A percentile compares a stretch with the other conserved stretches of the same genome.
Evolutionary conservation across 768 basidiomycete species (phyloP).

Genomic region (Mycena olivaceomarginata): DNA sequence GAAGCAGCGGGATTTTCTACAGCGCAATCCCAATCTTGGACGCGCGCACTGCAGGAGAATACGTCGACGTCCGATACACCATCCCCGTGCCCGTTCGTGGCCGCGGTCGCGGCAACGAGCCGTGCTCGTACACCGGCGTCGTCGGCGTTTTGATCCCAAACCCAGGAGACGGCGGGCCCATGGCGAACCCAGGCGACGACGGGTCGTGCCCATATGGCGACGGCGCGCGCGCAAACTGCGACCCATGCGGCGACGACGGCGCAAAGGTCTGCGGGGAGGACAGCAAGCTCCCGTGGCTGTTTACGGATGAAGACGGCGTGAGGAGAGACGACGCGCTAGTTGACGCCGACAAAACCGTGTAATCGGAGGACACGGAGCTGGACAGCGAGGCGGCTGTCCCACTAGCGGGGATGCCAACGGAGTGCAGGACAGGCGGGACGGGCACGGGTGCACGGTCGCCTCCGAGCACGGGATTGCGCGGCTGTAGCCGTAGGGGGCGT

Average conservation of each 20-base stretch:
- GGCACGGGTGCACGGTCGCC: slow-evolving; percentile 44
- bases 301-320: slow-evolving; percentile 23
- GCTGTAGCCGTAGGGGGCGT: slow-evolving; percentile 40
- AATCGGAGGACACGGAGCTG: slow-evolving; percentile 18
- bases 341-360: slow-evolving; percentile 25
- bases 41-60: slow-evolving; percentile 20
- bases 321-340: slow-evolving; percentile 40
- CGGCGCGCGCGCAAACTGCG: neutral
- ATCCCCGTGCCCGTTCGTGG: slow-evolving; percentile 73
- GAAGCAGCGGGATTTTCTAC: neutral
- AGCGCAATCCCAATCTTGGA: slow-evolving; percentile 35
- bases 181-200: slow-evolving; percentile 8
- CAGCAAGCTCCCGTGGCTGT: neutral
- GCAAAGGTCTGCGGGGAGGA: too few species aligned
- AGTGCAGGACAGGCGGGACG: slow-evolving; percentile 25
- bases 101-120: slow-evolving; percentile 50
- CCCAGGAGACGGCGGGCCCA: neutral
- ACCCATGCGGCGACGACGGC: neutral
- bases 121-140: slow-evolving; percentile 39
- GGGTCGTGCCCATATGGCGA: neutral
- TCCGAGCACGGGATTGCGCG: slow-evolving; percentile 36
- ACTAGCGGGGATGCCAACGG: slow-evolving; percentile 8
- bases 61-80: slow-evolving; percentile 61
- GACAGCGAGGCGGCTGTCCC: slow-evolving; percentile 20
- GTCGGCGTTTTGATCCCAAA: slow-evolving; percentile 35